Evolutionary conservation across 1,139 yeast genomes (phyloP).

Genomic region (Tardiomyces depauwii): DNA sequence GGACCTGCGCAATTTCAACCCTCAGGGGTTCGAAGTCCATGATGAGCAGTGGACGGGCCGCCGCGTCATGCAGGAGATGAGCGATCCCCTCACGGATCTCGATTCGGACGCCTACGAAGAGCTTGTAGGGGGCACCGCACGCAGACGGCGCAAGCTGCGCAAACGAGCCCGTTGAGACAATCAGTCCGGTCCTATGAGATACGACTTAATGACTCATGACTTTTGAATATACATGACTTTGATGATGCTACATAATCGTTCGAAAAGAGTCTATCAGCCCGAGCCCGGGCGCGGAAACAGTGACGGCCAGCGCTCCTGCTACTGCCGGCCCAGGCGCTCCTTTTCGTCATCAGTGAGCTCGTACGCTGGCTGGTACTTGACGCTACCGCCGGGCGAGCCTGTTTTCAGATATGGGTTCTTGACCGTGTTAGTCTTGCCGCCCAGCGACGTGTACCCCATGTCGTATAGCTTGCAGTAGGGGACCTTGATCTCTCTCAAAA

Average conservation of each 20-base stretch:
- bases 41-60: conserved; percentile 12
- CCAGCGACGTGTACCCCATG: conserved; percentile 69
- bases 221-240: neutral
- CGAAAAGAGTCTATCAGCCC: no score
- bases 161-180: neutral
- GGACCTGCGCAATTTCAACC: conserved; percentile 6
- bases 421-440: conserved; percentile 56
- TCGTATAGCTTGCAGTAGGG: conserved; percentile 65
- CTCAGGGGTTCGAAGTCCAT: conserved; percentile 8
- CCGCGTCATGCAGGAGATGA: conserved; percentile 10
- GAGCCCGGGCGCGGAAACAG: no score
- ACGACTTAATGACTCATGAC: neutral
- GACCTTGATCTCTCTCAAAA: conserved; percentile 38
- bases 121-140: neutral
- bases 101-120: conserved; percentile 10
- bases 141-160: neutral
- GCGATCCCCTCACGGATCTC: conserved; percentile 10
- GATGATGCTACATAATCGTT: no score
- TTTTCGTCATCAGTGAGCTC: conserved; percentile 46
- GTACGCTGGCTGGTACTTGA: conserved; percentile 50
- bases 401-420: conserved; percentile 47
- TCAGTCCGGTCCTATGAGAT: neutral
- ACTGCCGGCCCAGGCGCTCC: conserved; percentile 44
- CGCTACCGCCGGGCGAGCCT: conserved; percentile 8
- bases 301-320: neutral